Conservation (phyloP, 345 rosid species). For the Physaria fendleri region DNA sequence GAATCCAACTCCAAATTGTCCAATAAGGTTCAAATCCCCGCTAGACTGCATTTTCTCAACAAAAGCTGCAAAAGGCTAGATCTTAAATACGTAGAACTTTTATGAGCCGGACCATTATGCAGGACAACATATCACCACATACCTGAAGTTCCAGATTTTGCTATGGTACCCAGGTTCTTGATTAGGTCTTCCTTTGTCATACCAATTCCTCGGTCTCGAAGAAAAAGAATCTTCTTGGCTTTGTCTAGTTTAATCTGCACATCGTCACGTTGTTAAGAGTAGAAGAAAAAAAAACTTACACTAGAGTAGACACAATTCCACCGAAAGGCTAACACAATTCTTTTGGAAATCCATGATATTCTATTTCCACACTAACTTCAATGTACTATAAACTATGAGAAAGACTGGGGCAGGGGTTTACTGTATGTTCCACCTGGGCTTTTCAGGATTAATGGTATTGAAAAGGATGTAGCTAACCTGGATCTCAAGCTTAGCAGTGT, state of each 20-base stretch:
- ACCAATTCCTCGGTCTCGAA: slow-evolving; percentile 96
- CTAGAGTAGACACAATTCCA: neutral
- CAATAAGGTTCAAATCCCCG: slow-evolving; percentile 94
- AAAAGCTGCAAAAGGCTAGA: slow-evolving; percentile 48
- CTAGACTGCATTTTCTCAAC: slow-evolving; percentile 98
- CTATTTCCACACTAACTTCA: neutral
- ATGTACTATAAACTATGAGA: neutral
- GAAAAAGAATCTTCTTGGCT: slow-evolving; percentile 68
- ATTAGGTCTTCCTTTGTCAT: slow-evolving; percentile 97
- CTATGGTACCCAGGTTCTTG: slow-evolving; percentile 97
- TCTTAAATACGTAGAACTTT: neutral
- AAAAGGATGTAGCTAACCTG: no score
- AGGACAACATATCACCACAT: neutral
- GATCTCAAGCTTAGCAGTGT: no score
- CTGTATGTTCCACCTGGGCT: no score
- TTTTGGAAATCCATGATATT: neutral
- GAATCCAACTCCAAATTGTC: slow-evolving; percentile 99
- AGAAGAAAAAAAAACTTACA: neutral
- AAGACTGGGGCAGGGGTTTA: no score
- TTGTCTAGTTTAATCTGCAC: slow-evolving; percentile 91
- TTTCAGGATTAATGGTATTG: neutral
- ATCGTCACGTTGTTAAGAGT: neutral
- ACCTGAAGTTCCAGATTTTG: slow-evolving; percentile 99
- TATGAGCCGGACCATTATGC: neutral
- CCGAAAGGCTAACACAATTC: no score